Percentiles rank a stretch among this genome's conserved stretches.
Conservation (phyloP, 768 basidiomycete genomes). For the Termitomyces sp. region DNA sequence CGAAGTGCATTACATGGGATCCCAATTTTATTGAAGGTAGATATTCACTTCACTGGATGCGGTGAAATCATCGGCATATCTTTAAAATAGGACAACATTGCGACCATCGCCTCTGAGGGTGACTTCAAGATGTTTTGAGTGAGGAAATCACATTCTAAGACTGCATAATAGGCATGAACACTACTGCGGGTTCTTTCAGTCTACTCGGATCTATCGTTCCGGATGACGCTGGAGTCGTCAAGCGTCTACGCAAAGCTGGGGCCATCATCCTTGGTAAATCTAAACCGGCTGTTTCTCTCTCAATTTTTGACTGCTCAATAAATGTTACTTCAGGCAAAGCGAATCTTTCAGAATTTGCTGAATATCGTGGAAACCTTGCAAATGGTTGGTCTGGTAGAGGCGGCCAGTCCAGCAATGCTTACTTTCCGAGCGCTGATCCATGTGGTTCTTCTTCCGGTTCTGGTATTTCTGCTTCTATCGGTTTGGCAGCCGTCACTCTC, state of each 20-base stretch:
- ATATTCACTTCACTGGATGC: background rate
- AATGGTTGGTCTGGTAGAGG: slow-evolving; percentile 56
- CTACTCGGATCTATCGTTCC: slow-evolving; percentile 39
- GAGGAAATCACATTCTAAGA: background rate
- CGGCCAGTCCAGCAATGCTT: slow-evolving; percentile 46
- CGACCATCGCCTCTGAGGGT: slow-evolving; percentile 41
- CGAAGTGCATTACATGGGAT: slow-evolving; percentile 51
- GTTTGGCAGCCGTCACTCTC: slow-evolving; percentile 41
- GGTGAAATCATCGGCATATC: background rate
- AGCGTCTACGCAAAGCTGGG: slow-evolving; percentile 35
- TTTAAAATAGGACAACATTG: slow-evolving; percentile 40
- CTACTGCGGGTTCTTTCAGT: slow-evolving; percentile 40
- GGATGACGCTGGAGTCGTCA: slow-evolving; percentile 41
- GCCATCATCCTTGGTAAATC: slow-evolving; percentile 38
- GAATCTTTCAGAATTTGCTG: slow-evolving; percentile 39
- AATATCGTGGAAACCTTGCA: slow-evolving; percentile 6
- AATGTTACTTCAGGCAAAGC: slow-evolving; percentile 37
- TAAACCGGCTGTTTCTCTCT: slow-evolving; percentile 4
- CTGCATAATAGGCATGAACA: slow-evolving; percentile 33
- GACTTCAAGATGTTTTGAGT: background rate
- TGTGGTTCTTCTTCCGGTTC: slow-evolving; percentile 59
- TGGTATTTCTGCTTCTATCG: slow-evolving; percentile 49
- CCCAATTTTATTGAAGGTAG: slow-evolving; percentile 45
- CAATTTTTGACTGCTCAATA: background rate
- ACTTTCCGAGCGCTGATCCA: slow-evolving; percentile 46